A percentile compares a stretch with the other conserved stretches of the same genome.
Evolutionary conservation across 2,329 filamentous ascomycete genomes (phyloP).

Genomic region (Coleophoma eucalyptorum): DNA sequence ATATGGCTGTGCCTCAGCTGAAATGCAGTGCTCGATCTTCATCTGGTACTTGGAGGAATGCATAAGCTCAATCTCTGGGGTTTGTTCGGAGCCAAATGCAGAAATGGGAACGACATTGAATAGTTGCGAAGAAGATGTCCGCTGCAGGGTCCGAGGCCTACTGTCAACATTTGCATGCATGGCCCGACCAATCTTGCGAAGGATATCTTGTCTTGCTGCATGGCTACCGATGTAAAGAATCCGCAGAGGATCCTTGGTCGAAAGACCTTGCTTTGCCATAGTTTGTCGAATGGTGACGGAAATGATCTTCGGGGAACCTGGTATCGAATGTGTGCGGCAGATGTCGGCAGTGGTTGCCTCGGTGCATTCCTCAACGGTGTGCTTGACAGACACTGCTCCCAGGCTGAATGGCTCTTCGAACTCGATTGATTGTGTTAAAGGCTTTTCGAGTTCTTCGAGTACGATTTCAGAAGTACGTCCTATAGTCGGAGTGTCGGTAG

Average conservation of each 20-base stretch:
- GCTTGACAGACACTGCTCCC: constrained; percentile 37
- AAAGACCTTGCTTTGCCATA: constrained; percentile 41
- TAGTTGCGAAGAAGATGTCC: constrained; percentile 34
- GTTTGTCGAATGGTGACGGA: constrained; percentile 42
- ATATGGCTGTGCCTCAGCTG: constrained; percentile 30
- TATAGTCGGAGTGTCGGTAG: constrained; percentile 24
- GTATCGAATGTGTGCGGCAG: constrained; percentile 27
- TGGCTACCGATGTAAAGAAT: constrained; percentile 45
- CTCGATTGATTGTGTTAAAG: constrained; percentile 35
- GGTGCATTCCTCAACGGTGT: constrained; percentile 39
- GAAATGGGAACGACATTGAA: constrained; percentile 49
- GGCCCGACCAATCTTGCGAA: constrained; percentile 44
- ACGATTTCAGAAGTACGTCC: constrained; percentile 22
- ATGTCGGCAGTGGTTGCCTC: constrained; percentile 35
- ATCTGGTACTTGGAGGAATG: constrained; percentile 47
- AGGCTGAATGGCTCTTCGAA: constrained; percentile 38
- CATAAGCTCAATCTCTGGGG: constrained; percentile 48
- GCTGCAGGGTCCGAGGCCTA: constrained; percentile 24
- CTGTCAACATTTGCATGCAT: constrained; percentile 35
- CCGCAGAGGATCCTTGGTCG: constrained; percentile 40
- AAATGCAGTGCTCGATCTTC: constrained; percentile 44
- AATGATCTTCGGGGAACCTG: constrained; percentile 31
- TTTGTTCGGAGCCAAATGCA: constrained; percentile 39
- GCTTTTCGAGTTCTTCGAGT: constrained; percentile 22
- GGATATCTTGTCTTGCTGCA: constrained; percentile 34